Evolutionary conservation across 1,139 yeast genomes (phyloP).

Genomic region (Nakaseomyces glabratus): DNA sequence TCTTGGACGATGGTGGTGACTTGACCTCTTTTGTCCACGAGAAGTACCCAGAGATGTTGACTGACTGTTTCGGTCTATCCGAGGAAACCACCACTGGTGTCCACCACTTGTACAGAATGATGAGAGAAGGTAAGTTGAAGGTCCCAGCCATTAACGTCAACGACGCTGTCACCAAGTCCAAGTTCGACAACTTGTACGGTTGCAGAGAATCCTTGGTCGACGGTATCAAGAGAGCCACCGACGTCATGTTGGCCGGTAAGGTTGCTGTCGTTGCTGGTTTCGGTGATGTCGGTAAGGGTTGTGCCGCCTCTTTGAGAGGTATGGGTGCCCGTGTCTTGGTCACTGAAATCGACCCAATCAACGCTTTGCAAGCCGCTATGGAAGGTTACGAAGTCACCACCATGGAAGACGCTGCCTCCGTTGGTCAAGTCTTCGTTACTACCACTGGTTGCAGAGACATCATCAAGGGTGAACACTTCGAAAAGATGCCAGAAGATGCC

Average conservation of each 20-base stretch:
- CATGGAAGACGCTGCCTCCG: slow-evolving; percentile 86
- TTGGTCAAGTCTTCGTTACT: slow-evolving; percentile 97
- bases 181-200: slow-evolving; percentile 99
- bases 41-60: slow-evolving; percentile 96
- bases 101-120: slow-evolving; percentile 96
- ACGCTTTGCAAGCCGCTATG: slow-evolving; percentile 99
- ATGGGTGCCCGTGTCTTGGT: slow-evolving; percentile 99
- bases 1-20: slow-evolving; percentile 99
- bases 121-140: slow-evolving; percentile 82
- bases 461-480: slow-evolving; percentile 82
- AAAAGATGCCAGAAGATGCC: slow-evolving; percentile 96
- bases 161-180: slow-evolving; percentile 98
- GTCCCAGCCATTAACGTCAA: slow-evolving; percentile 99
- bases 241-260: slow-evolving; percentile 99
- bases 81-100: slow-evolving; percentile 99
- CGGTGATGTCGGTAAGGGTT: slow-evolving; percentile 99
- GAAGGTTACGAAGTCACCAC: slow-evolving; percentile 98
- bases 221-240: slow-evolving; percentile 99
- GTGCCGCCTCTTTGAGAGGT: slow-evolving; percentile 98
- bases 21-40: slow-evolving; percentile 95
- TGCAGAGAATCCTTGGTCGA: slow-evolving; percentile 98
- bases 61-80: slow-evolving; percentile 90
- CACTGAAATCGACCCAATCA: slow-evolving; percentile 97
- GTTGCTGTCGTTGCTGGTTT: slow-evolving; percentile 98
- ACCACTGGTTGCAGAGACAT: slow-evolving; percentile 99